Evolutionary conservation across 495 filamentous ascomycete genomes (phyloP), one percentile per base, ranked within the genome.

Genomic region (Haplographium delicatum): DNA sequence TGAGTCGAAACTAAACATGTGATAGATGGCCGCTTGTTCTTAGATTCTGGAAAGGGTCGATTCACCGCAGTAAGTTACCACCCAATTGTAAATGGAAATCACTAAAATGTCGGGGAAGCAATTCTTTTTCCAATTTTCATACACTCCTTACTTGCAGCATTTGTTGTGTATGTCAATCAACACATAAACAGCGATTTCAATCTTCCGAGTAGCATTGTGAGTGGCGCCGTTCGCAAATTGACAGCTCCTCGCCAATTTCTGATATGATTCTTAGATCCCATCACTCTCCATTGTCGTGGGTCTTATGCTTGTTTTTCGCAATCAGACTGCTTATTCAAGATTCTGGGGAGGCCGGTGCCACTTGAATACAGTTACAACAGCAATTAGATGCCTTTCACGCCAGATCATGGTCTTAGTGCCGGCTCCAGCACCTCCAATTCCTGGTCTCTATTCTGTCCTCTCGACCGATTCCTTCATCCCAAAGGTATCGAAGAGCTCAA

Each of bases 271-370:
- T n/a, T n/a, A 82, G 77, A 82, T 89, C 47, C 85, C 85, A 13
- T 83, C 78, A n/a, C 65, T 89, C 1, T 86, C 83, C 18, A 89
- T 89, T 52, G 85, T 89, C 43, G 85, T 89, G 20, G 85, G 85
- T 61, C 61, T 89, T 15, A 88, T 89, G 82, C 83, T 89, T 27
- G 85, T 89, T 35, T 88, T 88, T 71, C 79, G 85, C 11, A 88
- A 89, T 54, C 60, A 61, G 24, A 85, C 83, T 23, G 78, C 74
- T 47, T 87, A 83, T 65, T 82, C 82, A 51, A 70, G 83, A n/a
- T 86, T 84, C 67, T 86, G 83, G 83, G 75, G 78, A 25, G 83
- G 83, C 15, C 73, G 80, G 30, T 78, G 78, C 51, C 70, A 78
- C 41, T 68, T 85, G 51, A 79, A 68, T 31, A 72, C 72, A 0